These are phyloP conservation scores for Didymella segeticola DNA, from an alignment of 2,329 filamentous ascomycete species.

Conservation along the genomic window DNA sequence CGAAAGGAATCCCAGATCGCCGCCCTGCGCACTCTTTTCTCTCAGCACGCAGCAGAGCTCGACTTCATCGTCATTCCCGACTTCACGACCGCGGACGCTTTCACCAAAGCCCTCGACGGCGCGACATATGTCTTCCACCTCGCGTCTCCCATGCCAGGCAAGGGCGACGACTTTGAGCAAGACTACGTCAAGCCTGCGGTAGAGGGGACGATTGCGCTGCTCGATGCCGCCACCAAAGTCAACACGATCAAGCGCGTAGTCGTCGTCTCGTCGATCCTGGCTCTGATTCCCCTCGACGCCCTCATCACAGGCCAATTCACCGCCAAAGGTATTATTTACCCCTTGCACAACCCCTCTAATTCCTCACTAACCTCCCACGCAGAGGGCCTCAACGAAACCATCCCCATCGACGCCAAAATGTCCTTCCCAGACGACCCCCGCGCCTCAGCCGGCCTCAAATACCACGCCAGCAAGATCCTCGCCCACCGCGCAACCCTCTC, in stretches of 20 bases:
- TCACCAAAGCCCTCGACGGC: conserved; percentile 23
- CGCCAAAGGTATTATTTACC: conserved; percentile 4
- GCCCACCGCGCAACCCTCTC: conserved; percentile 35
- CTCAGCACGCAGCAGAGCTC: conserved; percentile 8
- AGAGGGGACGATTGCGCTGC: conserved; percentile 28
- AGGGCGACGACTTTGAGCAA: conserved; percentile 20
- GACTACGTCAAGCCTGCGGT: conserved; percentile 38
- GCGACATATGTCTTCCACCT: conserved; percentile 39
- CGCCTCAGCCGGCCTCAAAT: conserved; percentile 18
- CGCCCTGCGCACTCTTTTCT: conserved; percentile 16
- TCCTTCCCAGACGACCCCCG: conserved; percentile 12
- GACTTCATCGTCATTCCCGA: conserved; percentile 26
- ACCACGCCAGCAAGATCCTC: conserved; percentile 33
- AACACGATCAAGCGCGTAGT: conserved; percentile 35
- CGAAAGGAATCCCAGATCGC: conserved; percentile 24
- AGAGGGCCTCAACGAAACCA: conserved; percentile 13
- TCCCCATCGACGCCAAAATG: conserved; percentile 17
- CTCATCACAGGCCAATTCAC: not conserved
- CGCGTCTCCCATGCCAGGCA: conserved; percentile 36
- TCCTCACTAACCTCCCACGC: not conserved
- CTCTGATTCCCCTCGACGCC: conserved; percentile 21
- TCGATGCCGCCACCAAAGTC: conserved; percentile 30
- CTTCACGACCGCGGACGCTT: conserved; percentile 19
- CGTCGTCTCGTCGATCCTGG: conserved; percentile 32
- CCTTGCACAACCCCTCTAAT: too few relatives aligned